phyloP scores from a whole-genome alignment of 73 alveolate genomes.

The Tetrahymena thermophila region DNA sequence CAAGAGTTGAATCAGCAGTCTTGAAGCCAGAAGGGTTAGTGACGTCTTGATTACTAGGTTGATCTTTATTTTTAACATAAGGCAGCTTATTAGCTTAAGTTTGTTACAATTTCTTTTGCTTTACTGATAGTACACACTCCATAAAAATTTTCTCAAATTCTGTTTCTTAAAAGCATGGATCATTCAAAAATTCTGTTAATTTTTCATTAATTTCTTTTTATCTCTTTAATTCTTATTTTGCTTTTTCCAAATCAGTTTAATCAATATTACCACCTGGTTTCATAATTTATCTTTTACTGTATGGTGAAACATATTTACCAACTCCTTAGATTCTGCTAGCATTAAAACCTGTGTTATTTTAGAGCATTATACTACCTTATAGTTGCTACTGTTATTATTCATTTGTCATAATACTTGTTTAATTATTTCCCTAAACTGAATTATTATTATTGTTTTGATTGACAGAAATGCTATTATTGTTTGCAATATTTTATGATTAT shows the following conservation, averaged over 20 bases:
- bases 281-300: not conserved
- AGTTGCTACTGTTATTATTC: not conserved
- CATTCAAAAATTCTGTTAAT: not conserved
- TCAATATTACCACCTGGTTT: not conserved
- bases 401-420: not conserved
- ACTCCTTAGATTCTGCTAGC: not conserved
- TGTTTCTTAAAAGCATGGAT: not conserved
- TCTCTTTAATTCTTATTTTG: not conserved
- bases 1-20: not conserved
- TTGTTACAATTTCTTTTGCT: not conserved
- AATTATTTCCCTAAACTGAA: not conserved
- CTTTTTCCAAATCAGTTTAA: not conserved
- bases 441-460: not conserved
- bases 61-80: not conserved
- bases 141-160: not conserved
- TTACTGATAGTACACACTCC: not conserved
- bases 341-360: not conserved
- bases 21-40: not conserved
- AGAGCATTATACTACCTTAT: not conserved
- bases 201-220: not conserved
- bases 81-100: not conserved
- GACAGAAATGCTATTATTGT: not conserved
- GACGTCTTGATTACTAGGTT: not conserved
- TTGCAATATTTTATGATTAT: not conserved
- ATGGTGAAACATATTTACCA: not conserved